phyloP scores from a whole-genome alignment of 2,329 filamentous ascomycete species.

The Sporothrix brasiliensis region DNA sequence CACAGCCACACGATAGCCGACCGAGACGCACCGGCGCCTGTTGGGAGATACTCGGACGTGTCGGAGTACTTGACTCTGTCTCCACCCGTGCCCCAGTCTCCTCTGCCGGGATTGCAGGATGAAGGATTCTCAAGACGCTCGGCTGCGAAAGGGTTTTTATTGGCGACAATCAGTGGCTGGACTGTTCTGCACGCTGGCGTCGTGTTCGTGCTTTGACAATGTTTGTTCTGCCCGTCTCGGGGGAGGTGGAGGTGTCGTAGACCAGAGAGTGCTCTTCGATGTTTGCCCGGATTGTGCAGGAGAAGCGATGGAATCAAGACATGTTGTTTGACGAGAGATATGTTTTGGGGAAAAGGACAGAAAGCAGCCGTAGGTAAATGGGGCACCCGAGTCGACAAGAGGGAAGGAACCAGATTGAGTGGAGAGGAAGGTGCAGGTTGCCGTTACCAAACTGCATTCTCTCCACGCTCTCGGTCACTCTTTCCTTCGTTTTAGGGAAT shows the following conservation, averaged over 20 bases:
- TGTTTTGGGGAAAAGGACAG: neutral
- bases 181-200: neutral
- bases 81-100: neutral
- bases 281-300: neutral
- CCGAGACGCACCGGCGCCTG: conserved; percentile 7
- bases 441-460: neutral
- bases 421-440: neutral
- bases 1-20: neutral
- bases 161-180: neutral
- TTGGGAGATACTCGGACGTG: too few species aligned
- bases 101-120: conserved; percentile 7
- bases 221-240: neutral
- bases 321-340: neutral
- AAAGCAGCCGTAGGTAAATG: neutral
- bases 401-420: neutral
- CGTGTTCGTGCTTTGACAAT: neutral
- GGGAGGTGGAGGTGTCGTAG: neutral
- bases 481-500: neutral
- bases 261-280: neutral
- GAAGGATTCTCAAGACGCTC: conserved; percentile 5
- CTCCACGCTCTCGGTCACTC: neutral
- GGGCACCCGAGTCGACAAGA: neutral
- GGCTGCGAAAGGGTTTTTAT: conserved; percentile 1
- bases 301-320: conserved; percentile 15
- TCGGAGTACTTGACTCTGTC: neutral